Base-by-base conservation (phyloP, 768 basidiomycete species). In the Naganishia randhawae region DNA sequence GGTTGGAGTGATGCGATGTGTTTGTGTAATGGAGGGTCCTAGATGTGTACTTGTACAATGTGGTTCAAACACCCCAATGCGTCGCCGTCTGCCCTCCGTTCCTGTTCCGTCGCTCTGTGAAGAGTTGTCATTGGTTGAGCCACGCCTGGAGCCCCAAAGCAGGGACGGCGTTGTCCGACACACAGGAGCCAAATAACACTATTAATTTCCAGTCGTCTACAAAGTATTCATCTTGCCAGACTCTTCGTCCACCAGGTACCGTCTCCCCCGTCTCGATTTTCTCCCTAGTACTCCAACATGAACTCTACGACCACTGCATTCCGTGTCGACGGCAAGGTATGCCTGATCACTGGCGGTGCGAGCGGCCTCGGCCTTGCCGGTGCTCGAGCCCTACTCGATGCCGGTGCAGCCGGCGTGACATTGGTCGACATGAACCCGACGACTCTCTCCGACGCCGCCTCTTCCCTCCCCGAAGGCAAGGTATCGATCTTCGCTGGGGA, bases 291-390 rank as follows among this genome's bases (percentile, higher is more conserved):
- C 25, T 22, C 45, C 19, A n/a, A 4, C 45, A 48, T 48, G 45
- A 42, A 61, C 57, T 42, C 57, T 19, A 61, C 57, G 7, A 61
- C 57, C 57, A 13, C 50, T 25, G 51, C 65, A 25, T 52, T 66
- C 65, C 50, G 50, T 19, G 27, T 66, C 22, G 65, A 66, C 65
- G 51, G 51, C 22, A 66, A 66, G 31, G 51, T 53, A 22, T 32
- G 32, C 51, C 39, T 66, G 19, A 52, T 66, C 51, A 66, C 65
- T 13, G 50, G 65, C 39, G 65, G 65, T 13, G 48, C 65, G 11
- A 35, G 32, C 25, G 65, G 65, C 27, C 65, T 66, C 39, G 65
- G 65, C 37, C 39, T 51, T 37, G 65, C 65, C 16, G 65, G 50
- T 11, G 65, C 65, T 19, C 29, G 37, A 52, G 65, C 65, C 10